A percentile compares a stretch with the other conserved stretches of the same genome.
Conservation (phyloP, 176 grass and related monocot genomes). For the Carex myosuroides region DNA sequence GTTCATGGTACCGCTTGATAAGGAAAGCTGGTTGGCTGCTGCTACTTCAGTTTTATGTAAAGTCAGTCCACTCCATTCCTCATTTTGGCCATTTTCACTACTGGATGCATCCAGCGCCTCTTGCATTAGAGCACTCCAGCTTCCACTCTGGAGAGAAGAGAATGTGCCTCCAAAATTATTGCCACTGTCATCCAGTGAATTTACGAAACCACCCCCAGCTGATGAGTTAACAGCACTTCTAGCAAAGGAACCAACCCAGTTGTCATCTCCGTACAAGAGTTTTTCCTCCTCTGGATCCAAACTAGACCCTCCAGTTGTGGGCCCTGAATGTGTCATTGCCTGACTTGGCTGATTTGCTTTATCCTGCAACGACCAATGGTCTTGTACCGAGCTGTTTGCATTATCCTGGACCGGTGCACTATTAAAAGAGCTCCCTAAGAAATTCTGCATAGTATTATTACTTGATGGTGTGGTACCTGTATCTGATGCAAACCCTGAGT, state of each 20-base stretch:
- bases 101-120: slow-evolving; percentile 72
- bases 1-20: slow-evolving; percentile 27
- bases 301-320: slow-evolving; percentile 53
- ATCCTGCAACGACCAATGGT: slow-evolving; percentile 49
- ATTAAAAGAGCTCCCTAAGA: slow-evolving; percentile 57
- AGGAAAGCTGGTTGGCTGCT: slow-evolving; percentile 28
- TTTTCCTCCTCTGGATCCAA: slow-evolving; percentile 89
- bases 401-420: slow-evolving; percentile 32
- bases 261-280: slow-evolving; percentile 72
- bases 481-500: slow-evolving; percentile 44
- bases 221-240: slow-evolving; percentile 6
- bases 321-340: slow-evolving; percentile 35
- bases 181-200: slow-evolving; percentile 19
- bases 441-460: slow-evolving; percentile 56
- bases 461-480: slow-evolving; percentile 33
- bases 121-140: slow-evolving; percentile 99
- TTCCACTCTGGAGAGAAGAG: slow-evolving; percentile 73
- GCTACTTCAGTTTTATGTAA: slow-evolving; percentile 58
- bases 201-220: slow-evolving; percentile 33
- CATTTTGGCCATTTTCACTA: slow-evolving; percentile 69
- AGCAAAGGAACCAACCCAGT: slow-evolving; percentile 68
- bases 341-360: slow-evolving; percentile 47
- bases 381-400: slow-evolving; percentile 37
- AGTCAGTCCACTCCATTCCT: slow-evolving; percentile 71
- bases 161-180: slow-evolving; percentile 42